Evolutionary conservation across 2,329 filamentous ascomycete species (phyloP).

Genomic region (Colletotrichum musicola): DNA sequence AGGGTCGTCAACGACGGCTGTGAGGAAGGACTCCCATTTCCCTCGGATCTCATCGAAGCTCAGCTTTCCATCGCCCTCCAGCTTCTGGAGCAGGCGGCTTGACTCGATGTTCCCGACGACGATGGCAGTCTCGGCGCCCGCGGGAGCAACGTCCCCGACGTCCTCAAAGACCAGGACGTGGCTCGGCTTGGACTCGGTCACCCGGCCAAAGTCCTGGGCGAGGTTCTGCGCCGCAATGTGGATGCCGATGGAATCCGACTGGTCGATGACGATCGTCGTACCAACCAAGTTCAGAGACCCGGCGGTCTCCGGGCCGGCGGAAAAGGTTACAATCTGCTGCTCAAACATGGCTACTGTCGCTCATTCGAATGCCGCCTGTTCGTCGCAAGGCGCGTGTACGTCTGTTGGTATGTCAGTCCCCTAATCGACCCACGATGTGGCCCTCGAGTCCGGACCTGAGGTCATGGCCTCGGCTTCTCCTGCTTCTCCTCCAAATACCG

Average conservation of each 20-base stretch:
- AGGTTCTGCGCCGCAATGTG: slow-evolving; percentile 50
- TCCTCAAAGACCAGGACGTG: neutral
- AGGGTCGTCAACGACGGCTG: slow-evolving; percentile 60
- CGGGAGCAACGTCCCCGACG: neutral
- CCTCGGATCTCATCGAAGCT: slow-evolving; percentile 61
- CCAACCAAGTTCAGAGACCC: slow-evolving; percentile 44
- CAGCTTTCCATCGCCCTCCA: slow-evolving; percentile 56
- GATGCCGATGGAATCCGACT: slow-evolving; percentile 48
- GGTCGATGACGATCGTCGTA: slow-evolving; percentile 47
- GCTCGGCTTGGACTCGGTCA: slow-evolving; percentile 38
- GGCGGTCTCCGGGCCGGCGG: slow-evolving; percentile 23
- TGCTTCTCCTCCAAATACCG: neutral
- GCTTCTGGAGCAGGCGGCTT: slow-evolving; percentile 60
- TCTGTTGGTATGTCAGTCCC: too few species aligned
- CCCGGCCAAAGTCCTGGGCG: slow-evolving; percentile 45
- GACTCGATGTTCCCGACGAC: slow-evolving; percentile 48
- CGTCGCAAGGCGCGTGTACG: neutral
- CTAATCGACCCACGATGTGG: neutral
- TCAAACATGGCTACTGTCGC: slow-evolving; percentile 43
- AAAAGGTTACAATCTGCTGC: slow-evolving; percentile 44
- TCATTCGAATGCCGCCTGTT: neutral
- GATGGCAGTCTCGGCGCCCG: neutral
- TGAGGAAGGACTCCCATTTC: slow-evolving; percentile 68
- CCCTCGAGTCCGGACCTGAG: neutral
- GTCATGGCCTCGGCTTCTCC: neutral